Percentiles rank a stretch among this genome's conserved stretches.
These are phyloP conservation scores for Hura crepitans DNA, from an alignment of 441 rosid species.

Conservation along the genomic window DNA sequence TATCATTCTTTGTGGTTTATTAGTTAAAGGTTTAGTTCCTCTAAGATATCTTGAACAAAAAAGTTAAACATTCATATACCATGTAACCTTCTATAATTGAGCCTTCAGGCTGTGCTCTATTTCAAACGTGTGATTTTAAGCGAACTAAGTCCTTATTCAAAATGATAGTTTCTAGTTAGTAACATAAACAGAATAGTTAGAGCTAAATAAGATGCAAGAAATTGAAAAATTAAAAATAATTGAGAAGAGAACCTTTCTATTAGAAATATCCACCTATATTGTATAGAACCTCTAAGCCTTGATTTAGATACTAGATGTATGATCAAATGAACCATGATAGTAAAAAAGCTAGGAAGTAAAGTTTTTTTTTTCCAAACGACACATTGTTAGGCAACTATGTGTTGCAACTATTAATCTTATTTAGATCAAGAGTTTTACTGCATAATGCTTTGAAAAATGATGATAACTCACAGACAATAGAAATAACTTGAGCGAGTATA, in stretches of 20 bases:
- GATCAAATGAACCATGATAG: not conserved
- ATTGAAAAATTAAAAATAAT: not conserved
- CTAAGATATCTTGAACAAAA: not conserved
- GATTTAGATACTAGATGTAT: not conserved
- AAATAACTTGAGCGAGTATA: no score
- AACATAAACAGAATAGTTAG: not conserved
- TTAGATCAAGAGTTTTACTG: not conserved
- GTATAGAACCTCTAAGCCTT: not conserved
- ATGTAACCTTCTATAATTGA: not conserved
- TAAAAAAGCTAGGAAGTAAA: not conserved
- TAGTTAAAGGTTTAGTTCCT: no score
- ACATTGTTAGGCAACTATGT: not conserved
- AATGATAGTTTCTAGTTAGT: not conserved
- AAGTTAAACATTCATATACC: not conserved
- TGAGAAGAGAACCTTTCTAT: not conserved
- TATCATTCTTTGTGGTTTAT: no score
- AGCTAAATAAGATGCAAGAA: not conserved
- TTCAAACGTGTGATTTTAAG: not conserved
- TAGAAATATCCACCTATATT: not conserved
- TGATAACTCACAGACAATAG: not conserved
- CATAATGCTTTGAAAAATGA: not conserved
- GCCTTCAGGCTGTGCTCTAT: not conserved
- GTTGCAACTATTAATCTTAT: not conserved
- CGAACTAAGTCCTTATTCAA: not conserved
- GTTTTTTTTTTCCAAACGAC: not conserved